Conservation (phyloP, 495 filamentous ascomycete genomes). For the Neurospora discreta region DNA sequence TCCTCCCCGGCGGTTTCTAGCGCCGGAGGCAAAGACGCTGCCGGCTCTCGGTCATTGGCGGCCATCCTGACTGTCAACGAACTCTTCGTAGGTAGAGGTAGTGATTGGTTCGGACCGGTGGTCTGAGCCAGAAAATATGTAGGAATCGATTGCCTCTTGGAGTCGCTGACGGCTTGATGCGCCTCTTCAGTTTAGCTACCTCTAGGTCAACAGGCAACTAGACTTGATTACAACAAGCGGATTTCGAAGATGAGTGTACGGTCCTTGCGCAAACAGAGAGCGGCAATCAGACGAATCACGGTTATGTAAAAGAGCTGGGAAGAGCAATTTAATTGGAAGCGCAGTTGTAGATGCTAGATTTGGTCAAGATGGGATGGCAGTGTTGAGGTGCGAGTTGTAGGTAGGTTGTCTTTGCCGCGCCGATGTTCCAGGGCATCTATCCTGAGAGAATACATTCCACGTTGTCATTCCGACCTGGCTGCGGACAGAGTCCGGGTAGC, state of each 20-base stretch:
- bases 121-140: not conserved
- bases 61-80: slow-evolving; percentile 6
- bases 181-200: not conserved
- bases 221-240: not conserved
- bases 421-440: slow-evolving; percentile 3
- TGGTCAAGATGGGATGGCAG: not conserved
- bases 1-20: slow-evolving; percentile 12
- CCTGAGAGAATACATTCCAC: slow-evolving; percentile 17
- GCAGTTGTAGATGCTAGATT: not conserved
- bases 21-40: slow-evolving; percentile 8
- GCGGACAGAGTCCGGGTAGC: not conserved
- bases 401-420: not conserved
- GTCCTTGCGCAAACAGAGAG: not conserved
- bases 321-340: not conserved
- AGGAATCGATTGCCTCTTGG: not conserved
- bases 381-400: not conserved
- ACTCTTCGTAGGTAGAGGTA: not conserved
- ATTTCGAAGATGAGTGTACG: not conserved
- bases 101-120: not conserved
- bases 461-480: slow-evolving; percentile 15
- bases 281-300: not conserved
- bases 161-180: not conserved
- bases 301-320: not conserved
- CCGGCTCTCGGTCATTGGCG: not conserved
- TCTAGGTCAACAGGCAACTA: not conserved